Evolutionary conservation across 176 grass and related monocot genomes (phyloP), one percentile per base, ranked within the genome.

Genomic region (Tillandsia leiboldiana): DNA sequence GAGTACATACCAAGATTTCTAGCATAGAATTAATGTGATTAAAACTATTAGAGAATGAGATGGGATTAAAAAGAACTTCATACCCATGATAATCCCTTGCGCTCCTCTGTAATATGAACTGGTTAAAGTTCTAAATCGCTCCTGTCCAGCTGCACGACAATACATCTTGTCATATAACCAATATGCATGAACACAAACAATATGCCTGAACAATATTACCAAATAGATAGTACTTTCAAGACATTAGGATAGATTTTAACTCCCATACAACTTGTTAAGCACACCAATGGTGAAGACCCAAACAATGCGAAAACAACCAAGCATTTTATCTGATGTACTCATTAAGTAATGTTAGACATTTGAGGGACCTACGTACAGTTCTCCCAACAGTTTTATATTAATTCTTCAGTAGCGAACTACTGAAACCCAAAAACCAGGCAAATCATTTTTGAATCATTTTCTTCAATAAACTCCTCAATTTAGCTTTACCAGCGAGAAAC

Each of bases 71-170:
- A 64, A 75, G 51, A 70, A 76, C 47, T 51, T n/a, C 65, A 71
- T 90, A 96, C 91, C 91, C 91, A 96, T 88, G 24, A 96, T 86
- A 72, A 96, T 82, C 6, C 91, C 91, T 72, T 96, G 91, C 10
- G 91, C 91, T 70, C 88, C 91, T 91, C 91, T 91, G 57, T 96
- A 96, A 56, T 96, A 96, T n/a, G 85, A 96, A 65, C 87, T 96
- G 15, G 91, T 96, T 65, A 96, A 82, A 69, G 87, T 96, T 84
- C 85, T 86, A 54, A 96, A 96, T 50, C 91, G 78, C 72, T 91
- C 91, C 72, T 96, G 91, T 81, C 91, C 91, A 91, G 91, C 91
- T 96, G 82, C 51, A 73, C 50, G 56, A 9, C 74, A 27, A 73
- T 74, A 63, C 8, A 6, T 13, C 17, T 67, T 67, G 28, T 49